Evolutionary conservation across 1,139 yeast genomes (phyloP).

Genomic region (Candida freyschussii): DNA sequence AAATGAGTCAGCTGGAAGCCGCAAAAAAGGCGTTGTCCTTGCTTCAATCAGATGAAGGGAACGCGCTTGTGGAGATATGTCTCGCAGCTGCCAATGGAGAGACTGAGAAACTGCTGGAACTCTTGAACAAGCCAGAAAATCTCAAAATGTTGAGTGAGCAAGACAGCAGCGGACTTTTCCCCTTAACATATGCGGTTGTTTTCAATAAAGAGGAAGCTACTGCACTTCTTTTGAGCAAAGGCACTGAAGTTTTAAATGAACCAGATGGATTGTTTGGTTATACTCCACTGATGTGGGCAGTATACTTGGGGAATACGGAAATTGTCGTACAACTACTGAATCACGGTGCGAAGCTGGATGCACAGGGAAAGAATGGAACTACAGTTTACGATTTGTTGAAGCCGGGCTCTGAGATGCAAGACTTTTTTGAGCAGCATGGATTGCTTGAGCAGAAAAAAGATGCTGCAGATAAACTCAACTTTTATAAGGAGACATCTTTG

Average conservation of each 20-base stretch:
- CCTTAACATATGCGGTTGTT: conserved; percentile 49
- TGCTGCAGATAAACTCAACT: conserved; percentile 16
- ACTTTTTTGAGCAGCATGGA: conserved; percentile 36
- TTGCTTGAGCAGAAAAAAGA: conserved; percentile 22
- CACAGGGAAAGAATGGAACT: conserved; percentile 29
- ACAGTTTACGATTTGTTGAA: conserved; percentile 35
- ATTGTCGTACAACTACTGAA: conserved; percentile 34
- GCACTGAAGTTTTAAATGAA: conserved; percentile 25
- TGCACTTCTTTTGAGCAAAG: conserved; percentile 14
- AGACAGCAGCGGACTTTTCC: conserved; percentile 42
- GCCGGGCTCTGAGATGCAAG: conserved; percentile 34
- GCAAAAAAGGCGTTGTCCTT: conserved; percentile 41
- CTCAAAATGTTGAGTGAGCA: conserved; percentile 35
- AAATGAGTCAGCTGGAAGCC: conserved; percentile 39
- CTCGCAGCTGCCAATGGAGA: conserved; percentile 53
- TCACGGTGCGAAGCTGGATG: conserved; percentile 36
- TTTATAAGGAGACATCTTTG: conserved; percentile 22
- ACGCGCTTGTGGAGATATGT: conserved; percentile 32
- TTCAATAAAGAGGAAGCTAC: conserved; percentile 41
- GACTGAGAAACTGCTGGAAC: conserved; percentile 27
- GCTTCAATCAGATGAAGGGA: conserved; percentile 25
- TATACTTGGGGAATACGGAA: conserved; percentile 32
- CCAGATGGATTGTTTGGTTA: conserved; percentile 36
- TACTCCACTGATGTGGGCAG: conserved; percentile 49
- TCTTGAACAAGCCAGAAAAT: conserved; percentile 21